Conservation (phyloP, 202 grass and related monocot genomes). For the Digitaria exilis region DNA sequence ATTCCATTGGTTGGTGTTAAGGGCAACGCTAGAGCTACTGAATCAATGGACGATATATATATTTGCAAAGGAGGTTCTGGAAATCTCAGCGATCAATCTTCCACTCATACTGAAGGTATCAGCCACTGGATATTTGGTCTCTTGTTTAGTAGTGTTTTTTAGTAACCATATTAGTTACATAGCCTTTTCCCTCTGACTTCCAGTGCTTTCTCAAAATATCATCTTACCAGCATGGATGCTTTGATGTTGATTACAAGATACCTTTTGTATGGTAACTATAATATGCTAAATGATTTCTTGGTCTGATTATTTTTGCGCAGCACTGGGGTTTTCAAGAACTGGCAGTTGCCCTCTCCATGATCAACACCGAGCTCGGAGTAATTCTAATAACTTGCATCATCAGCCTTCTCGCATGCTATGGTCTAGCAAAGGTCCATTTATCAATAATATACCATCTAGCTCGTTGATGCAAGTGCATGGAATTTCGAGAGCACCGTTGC, state of each 20-base stretch:
- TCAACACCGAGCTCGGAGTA: constrained; percentile 60
- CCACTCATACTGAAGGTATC: constrained; percentile 57
- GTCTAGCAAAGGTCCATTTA: constrained; percentile 59
- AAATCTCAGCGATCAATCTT: constrained; percentile 55
- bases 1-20: constrained; percentile 57
- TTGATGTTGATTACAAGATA: constrained; percentile 27
- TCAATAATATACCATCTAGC: constrained; percentile 59
- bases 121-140: constrained; percentile 35
- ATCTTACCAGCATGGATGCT: constrained; percentile 16
- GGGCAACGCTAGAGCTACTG: constrained; percentile 57
- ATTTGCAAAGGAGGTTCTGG: constrained; percentile 54
- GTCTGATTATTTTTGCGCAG: constrained; percentile 35
- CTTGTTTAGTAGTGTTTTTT: constrained; percentile 26
- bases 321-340: constrained; percentile 62
- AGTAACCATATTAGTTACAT: constrained; percentile 12
- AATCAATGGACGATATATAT: constrained; percentile 54
- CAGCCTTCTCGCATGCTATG: constrained; percentile 59
- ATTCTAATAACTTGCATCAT: constrained; percentile 55
- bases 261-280: constrained; percentile 3
- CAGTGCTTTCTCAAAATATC: constrained; percentile 30
- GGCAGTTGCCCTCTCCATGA: constrained; percentile 77
- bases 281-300: constrained; percentile 25
- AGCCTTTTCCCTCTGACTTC: neutral
- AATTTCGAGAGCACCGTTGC: constrained; percentile 57
- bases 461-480: constrained; percentile 38